phyloP scores from a whole-genome alignment of 352 stramenopile species.

The Globisporangium paroecandrum region DNA sequence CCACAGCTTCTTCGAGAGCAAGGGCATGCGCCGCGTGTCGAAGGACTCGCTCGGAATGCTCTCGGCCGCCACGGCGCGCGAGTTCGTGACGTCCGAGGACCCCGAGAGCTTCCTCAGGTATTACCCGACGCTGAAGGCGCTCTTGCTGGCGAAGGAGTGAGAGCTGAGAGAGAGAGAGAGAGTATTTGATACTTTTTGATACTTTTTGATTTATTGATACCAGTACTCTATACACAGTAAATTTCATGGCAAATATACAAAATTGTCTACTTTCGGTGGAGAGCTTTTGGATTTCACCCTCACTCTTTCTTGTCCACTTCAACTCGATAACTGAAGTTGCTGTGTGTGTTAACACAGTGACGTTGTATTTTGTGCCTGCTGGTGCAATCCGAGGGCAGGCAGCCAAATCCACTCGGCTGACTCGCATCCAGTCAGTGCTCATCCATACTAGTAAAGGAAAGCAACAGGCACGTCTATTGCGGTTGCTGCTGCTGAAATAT shows the following conservation, averaged over 20 bases:
- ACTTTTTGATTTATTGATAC: background rate
- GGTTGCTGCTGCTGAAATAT: too few species aligned
- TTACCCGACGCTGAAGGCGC: conserved; percentile 26
- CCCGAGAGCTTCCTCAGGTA: conserved; percentile 28
- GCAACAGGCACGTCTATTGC: too few species aligned
- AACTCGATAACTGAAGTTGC: background rate
- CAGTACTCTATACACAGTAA: background rate
- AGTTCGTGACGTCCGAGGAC: conserved; percentile 28
- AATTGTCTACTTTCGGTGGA: background rate
- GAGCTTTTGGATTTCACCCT: background rate
- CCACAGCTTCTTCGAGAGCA: conserved; percentile 61
- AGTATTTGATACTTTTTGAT: background rate
- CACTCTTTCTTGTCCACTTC: background rate
- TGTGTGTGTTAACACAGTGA: background rate
- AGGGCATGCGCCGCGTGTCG: conserved; percentile 23
- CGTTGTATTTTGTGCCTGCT: background rate
- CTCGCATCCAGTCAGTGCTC: too few species aligned
- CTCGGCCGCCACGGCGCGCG: conserved; percentile 14
- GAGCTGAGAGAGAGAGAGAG: background rate
- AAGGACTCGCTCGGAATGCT: conserved; percentile 28
- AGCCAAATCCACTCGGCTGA: too few species aligned
- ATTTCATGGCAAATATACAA: background rate
- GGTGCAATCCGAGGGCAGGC: background rate
- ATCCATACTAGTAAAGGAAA: too few species aligned
- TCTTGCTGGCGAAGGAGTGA: conserved; percentile 22